Conservation (phyloP, 169 alveolate genomes). For the Eimeria sp. region DNA sequence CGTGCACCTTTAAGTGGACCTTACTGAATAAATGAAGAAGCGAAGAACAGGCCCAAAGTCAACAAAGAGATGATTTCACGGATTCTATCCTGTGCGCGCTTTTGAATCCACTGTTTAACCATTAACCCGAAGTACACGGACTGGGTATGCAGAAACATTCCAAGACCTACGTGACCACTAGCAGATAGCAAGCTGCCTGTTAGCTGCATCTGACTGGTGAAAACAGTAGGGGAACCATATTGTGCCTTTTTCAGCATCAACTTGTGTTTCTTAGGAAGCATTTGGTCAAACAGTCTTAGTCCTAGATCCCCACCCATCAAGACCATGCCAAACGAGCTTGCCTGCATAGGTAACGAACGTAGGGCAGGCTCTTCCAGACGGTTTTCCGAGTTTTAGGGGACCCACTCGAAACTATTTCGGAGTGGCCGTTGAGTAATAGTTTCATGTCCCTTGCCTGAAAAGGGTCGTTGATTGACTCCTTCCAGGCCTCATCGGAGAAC, state of each 20-base stretch:
- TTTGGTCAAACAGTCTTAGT: constrained; percentile 58
- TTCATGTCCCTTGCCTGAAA: background rate
- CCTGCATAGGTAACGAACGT: background rate
- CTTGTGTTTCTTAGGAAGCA: constrained; percentile 61
- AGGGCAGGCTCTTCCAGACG: background rate
- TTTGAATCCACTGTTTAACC: constrained; percentile 39
- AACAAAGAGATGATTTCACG: constrained; percentile 78
- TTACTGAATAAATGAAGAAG: constrained; percentile 62
- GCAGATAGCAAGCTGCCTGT: constrained; percentile 75
- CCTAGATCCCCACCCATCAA: constrained; percentile 72
- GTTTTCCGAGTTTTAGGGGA: background rate
- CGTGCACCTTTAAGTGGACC: background rate
- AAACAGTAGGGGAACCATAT: constrained; percentile 73
- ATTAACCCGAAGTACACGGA: constrained; percentile 67
- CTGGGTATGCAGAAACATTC: constrained; percentile 76
- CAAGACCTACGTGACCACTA: constrained; percentile 60
- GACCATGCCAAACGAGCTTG: constrained; percentile 71
- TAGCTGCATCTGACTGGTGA: constrained; percentile 67
- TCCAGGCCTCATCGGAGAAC: constrained; percentile 58
- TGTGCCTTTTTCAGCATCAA: constrained; percentile 59
- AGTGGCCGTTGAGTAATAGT: constrained; percentile 2
- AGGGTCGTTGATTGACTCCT: constrained; percentile 41
- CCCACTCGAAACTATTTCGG: background rate
- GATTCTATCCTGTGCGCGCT: constrained; percentile 39
- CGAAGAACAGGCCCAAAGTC: constrained; percentile 52